These are phyloP conservation scores for Trichoderma sp. DNA, from an alignment of 2,329 filamentous ascomycete species.

Conservation along the genomic window DNA sequence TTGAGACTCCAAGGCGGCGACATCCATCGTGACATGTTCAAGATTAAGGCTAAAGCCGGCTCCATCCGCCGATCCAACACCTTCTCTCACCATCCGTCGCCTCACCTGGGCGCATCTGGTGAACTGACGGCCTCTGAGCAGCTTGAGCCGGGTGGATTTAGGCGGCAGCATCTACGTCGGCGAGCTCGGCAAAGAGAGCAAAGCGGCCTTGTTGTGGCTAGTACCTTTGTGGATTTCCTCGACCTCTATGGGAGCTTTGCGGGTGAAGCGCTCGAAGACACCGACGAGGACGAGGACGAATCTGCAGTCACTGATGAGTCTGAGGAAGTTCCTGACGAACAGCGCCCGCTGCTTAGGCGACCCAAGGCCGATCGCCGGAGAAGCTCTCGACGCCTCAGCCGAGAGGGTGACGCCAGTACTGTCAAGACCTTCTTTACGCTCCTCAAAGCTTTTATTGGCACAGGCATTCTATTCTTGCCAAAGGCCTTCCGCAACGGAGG, in stretches of 20 bases:
- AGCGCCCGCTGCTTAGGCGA: constrained; percentile 55
- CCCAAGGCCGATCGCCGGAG: constrained; percentile 54
- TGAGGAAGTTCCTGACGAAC: constrained; percentile 46
- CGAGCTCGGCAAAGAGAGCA: constrained; percentile 46
- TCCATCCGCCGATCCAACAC: constrained; percentile 64
- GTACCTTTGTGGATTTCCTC: constrained; percentile 75
- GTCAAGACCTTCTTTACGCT: constrained; percentile 77
- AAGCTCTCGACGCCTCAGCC: constrained; percentile 50
- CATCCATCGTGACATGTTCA: constrained; percentile 78
- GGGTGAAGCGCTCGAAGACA: constrained; percentile 67
- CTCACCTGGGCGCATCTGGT: constrained; percentile 37
- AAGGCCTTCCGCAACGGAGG: constrained; percentile 80
- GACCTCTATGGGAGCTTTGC: constrained; percentile 78
- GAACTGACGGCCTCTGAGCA: constrained; percentile 46
- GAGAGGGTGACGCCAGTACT: constrained; percentile 66
- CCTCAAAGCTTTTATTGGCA: constrained; percentile 78
- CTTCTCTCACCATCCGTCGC: constrained; percentile 60
- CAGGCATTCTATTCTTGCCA: constrained; percentile 80
- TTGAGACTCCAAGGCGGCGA: constrained; percentile 75
- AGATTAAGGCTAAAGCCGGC: constrained; percentile 61
- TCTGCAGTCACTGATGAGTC: constrained; percentile 45
- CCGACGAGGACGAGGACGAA: constrained; percentile 57
- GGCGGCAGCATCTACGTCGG: constrained; percentile 48
- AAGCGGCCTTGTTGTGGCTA: constrained; percentile 58
- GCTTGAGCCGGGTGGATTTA: constrained; percentile 53